phyloP scores from a whole-genome alignment of 495 filamentous ascomycete species.

The Aspergillus cavernicola region DNA sequence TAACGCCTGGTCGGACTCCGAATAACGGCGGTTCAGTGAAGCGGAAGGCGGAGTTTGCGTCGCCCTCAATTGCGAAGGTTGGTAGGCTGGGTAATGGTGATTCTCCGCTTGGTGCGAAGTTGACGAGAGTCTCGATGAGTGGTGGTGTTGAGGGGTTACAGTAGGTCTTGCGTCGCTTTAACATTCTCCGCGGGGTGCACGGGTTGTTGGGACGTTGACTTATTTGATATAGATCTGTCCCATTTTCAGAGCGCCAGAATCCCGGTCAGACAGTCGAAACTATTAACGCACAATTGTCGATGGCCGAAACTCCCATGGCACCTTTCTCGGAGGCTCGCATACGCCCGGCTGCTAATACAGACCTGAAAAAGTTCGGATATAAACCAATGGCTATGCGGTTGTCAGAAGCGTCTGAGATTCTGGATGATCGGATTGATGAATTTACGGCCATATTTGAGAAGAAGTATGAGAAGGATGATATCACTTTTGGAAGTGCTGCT shows the following conservation, averaged over 20 bases:
- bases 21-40: constrained; percentile 53
- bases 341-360: constrained; percentile 74
- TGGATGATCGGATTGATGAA: constrained; percentile 93
- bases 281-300: constrained; percentile 70
- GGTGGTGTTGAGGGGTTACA: constrained; percentile 24
- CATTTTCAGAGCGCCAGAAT: constrained; percentile 69
- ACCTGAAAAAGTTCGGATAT: constrained; percentile 85
- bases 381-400: constrained; percentile 91
- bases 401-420: constrained; percentile 83
- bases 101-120: constrained; percentile 30
- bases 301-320: constrained; percentile 65
- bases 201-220: constrained; percentile 12
- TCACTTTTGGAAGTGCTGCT: constrained; percentile 83
- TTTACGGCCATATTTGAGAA: constrained; percentile 69
- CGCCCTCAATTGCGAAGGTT: constrained; percentile 51
- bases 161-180: constrained; percentile 21
- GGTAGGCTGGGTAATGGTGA: constrained; percentile 38
- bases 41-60: constrained; percentile 59
- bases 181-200: not conserved
- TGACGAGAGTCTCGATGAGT: constrained; percentile 19
- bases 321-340: constrained; percentile 74
- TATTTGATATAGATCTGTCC: constrained; percentile 37
- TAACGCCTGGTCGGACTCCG: constrained; percentile 55
- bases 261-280: constrained; percentile 78
- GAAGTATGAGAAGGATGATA: constrained; percentile 69